A percentile compares a stretch with the other conserved stretches of the same genome.
These are phyloP conservation scores for Fusarium haematococcum DNA, from an alignment of 2,329 filamentous ascomycete genomes.

Conservation along the genomic window DNA sequence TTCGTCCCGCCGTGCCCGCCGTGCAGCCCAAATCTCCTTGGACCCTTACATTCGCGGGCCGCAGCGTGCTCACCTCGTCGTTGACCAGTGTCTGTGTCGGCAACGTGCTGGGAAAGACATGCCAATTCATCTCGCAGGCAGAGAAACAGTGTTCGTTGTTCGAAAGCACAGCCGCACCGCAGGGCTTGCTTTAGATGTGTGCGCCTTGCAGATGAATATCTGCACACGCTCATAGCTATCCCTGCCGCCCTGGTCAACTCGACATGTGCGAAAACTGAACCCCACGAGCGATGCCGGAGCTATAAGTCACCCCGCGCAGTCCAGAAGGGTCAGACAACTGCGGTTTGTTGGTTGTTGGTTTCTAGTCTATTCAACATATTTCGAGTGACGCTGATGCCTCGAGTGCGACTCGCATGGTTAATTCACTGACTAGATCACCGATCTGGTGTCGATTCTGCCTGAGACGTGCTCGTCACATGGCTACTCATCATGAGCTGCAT, in stretches of 20 bases:
- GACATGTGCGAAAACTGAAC: neutral
- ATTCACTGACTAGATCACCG: neutral
- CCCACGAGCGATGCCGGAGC: neutral
- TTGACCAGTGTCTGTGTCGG: neutral
- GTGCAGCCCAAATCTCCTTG: slow-evolving; percentile 7
- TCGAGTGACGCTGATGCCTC: neutral
- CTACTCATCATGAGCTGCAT: neutral
- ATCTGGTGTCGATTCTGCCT: neutral
- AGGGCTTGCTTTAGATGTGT: slow-evolving; percentile 1
- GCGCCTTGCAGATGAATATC: neutral
- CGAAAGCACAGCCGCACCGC: neutral
- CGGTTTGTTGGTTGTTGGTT: neutral
- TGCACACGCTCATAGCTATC: neutral
- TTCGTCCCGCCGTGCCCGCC: slow-evolving; percentile 26
- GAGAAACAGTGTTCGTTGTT: neutral
- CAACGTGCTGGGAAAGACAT: neutral
- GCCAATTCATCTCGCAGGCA: neutral
- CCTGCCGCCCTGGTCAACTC: neutral
- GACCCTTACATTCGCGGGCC: slow-evolving; percentile 11
- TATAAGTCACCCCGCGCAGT: neutral
- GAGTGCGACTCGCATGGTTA: neutral
- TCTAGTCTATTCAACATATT: neutral
- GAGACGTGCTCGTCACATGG: neutral
- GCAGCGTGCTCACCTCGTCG: neutral
- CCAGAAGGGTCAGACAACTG: neutral